Evolutionary conservation across 352 stramenopile genomes (phyloP).

Genomic region (Phytopythium aichiense): DNA sequence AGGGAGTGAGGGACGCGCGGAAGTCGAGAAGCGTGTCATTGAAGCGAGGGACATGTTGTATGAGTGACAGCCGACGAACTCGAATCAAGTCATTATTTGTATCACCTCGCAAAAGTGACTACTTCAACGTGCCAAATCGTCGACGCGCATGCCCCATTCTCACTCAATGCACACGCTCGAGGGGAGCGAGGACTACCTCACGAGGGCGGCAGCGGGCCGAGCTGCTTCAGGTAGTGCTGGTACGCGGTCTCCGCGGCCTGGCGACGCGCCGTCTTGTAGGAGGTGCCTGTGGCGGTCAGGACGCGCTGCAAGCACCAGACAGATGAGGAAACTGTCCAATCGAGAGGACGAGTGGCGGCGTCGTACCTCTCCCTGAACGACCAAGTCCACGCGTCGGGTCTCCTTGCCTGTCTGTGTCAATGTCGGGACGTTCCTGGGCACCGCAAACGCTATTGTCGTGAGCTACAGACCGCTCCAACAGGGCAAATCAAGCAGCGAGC

Average conservation of each 20-base stretch:
- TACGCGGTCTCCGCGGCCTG: constrained; percentile 27
- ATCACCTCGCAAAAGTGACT: background rate
- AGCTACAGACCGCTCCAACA: background rate
- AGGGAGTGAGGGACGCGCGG: background rate
- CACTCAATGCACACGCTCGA: background rate
- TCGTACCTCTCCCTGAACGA: constrained; percentile 35
- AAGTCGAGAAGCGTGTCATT: background rate
- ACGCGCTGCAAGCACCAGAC: background rate
- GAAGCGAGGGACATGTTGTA: background rate
- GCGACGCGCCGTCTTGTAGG: constrained; percentile 15
- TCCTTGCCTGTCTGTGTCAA: constrained; percentile 13
- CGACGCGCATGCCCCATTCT: too few species aligned
- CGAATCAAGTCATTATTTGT: too few species aligned
- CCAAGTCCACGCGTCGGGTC: constrained; percentile 24
- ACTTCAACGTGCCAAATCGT: background rate
- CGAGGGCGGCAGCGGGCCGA: background rate
- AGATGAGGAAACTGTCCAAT: background rate
- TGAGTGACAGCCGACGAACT: background rate
- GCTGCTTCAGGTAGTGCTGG: constrained; percentile 17
- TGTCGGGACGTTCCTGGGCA: constrained; percentile 29
- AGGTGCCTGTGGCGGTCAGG: background rate
- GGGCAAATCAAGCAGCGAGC: background rate
- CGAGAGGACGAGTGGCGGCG: background rate
- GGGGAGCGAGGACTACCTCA: background rate
- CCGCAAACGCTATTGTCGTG: background rate